Evolutionary conservation across 306 rosid genomes (phyloP).

Genomic region (Begonia loranthoides): DNA sequence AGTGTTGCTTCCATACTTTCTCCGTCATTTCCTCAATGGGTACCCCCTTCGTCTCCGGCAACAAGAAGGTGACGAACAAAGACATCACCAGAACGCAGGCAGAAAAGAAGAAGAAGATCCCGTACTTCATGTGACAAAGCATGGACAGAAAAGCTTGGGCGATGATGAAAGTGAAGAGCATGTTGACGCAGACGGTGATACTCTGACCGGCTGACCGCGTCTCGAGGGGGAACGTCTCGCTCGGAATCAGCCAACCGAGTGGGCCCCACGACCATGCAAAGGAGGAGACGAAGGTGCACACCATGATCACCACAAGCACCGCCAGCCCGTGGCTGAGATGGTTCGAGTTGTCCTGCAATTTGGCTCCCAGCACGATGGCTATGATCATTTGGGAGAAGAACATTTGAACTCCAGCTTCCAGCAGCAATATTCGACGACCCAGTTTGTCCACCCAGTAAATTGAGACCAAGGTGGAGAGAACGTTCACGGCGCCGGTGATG

Average conservation of each 20-base stretch:
- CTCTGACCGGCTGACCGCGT: slow-evolving; percentile 53
- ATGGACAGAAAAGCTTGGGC: slow-evolving; percentile 51
- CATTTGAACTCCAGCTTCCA: slow-evolving; percentile 62
- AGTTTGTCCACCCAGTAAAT: slow-evolving; percentile 31
- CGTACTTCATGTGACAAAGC: slow-evolving; percentile 37
- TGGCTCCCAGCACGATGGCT: slow-evolving; percentile 28
- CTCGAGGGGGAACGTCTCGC: slow-evolving; percentile 52
- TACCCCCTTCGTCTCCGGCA: slow-evolving; percentile 43
- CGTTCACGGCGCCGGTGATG: slow-evolving; percentile 54
- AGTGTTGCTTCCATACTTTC: slow-evolving; percentile 34
- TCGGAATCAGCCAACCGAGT: slow-evolving; percentile 58
- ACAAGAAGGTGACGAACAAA: slow-evolving; percentile 15
- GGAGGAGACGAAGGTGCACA: slow-evolving; percentile 41
- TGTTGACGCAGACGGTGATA: slow-evolving; percentile 36
- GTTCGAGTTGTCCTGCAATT: slow-evolving; percentile 21
- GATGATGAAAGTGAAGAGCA: slow-evolving; percentile 50
- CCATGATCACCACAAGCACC: slow-evolving; percentile 40
- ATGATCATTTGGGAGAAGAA: slow-evolving; percentile 38
- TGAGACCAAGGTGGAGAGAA: slow-evolving; percentile 40
- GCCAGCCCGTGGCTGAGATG: slow-evolving; percentile 19
- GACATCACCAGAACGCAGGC: slow-evolving; percentile 36
- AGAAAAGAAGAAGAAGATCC: slow-evolving; percentile 44
- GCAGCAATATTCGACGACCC: slow-evolving; percentile 31
- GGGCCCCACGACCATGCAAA: slow-evolving; percentile 85
- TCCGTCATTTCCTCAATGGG: slow-evolving; percentile 54